Evolutionary conservation across 345 rosid genomes (phyloP), one percentile per base, ranked within the genome.

Genomic region (Schrenkiella parvula): DNA sequence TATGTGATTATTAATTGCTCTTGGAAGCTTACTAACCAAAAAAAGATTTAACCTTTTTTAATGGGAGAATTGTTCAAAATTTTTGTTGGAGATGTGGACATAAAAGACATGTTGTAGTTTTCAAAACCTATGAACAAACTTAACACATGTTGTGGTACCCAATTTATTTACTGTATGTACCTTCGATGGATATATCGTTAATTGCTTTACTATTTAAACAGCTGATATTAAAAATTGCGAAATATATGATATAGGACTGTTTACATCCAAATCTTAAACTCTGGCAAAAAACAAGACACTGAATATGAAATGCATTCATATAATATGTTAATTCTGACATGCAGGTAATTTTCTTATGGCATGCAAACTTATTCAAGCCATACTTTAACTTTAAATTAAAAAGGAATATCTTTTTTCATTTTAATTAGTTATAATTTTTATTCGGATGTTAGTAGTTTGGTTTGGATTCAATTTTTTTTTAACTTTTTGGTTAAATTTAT

Each of bases 111-210:
- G 19, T 48, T 38, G 53, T 50, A 71, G 12, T 70, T 46, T 59
- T 59, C 6, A 17, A 15, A 37, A 59, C 26, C 34, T 32, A 29
- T 21, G 14, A 44, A 57, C 43, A 21, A 43, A 19, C 34, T 14
- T 56, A 19, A 31, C 66, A 57, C 44, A 44, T 70, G 14, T 9
- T 46, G 67, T 70, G 58, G 68, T 38, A 26, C 61, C 58, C 29
- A 38, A 25, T 35, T 60, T 4, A 18, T 6, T 19, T 38, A 59
- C 17, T 59, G 59, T 51, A 60, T 13, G 48, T 38, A 59, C 15
- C 14, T 10, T 15, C n/a, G 15, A 48, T 48, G 11, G 41, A 22
- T 47, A 8, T 14, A 22, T 57, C 4, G 9, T 22, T 55, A 57
- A 14, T 55, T 10, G 17, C 5, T 56, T 32, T n/a, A 41, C 26